Conservation (phyloP, 306 rosid genomes). For the Albizia julibrissin region DNA sequence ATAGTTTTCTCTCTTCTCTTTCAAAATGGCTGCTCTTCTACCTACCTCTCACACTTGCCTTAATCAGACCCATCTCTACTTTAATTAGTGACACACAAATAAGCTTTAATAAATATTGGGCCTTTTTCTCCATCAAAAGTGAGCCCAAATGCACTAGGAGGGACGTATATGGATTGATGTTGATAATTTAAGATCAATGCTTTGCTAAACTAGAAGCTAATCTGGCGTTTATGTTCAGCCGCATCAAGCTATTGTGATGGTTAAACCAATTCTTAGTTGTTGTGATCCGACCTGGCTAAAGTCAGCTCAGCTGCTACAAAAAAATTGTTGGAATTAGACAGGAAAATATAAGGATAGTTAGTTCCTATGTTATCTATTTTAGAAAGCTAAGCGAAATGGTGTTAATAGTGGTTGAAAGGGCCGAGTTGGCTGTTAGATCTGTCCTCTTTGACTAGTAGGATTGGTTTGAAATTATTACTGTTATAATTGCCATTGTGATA, state of each 20-base stretch:
- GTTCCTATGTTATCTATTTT: background rate
- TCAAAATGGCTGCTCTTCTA: background rate
- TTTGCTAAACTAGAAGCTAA: too few species aligned
- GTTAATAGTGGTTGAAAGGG: background rate
- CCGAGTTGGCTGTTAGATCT: background rate
- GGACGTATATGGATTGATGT: too few species aligned
- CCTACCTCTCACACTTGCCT: background rate
- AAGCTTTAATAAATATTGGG: too few species aligned
- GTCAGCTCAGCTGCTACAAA: background rate
- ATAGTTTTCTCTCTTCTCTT: background rate
- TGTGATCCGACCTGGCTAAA: too few species aligned
- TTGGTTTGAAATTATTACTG: background rate
- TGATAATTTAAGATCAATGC: too few species aligned
- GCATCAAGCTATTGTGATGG: background rate
- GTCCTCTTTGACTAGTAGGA: background rate
- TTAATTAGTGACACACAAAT: background rate
- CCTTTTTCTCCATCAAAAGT: background rate
- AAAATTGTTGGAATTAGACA: background rate
- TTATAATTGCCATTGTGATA: background rate
- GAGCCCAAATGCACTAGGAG: background rate
- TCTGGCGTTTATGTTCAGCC: too few species aligned
- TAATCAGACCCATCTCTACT: background rate
- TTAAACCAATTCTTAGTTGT: background rate
- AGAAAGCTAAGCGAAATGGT: background rate
- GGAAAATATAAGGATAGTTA: too few species aligned